Evolutionary conservation across 768 basidiomycete species (phyloP), one percentile per base, ranked within the genome.

Genomic region (Porpolomopsis calyptriformis): DNA sequence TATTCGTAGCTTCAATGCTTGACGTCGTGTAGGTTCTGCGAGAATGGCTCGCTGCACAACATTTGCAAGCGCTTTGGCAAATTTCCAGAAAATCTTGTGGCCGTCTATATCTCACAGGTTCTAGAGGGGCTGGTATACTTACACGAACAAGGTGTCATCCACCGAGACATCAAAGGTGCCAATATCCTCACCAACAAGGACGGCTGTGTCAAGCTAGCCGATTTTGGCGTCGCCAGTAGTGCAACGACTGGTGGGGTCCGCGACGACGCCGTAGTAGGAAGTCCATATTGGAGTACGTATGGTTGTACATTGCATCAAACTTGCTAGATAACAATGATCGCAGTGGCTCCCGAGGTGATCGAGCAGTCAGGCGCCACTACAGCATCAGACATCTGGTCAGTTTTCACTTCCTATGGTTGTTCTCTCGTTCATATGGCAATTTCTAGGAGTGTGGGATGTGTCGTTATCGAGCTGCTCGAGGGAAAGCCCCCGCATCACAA

Each of bases 121-220:
- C 74, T 99, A 24, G 87, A 94, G 56, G 96, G 96, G 1, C 73
- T 99, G 26, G 83, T 93, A 40, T 99, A 99, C 61, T 79, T 99
- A 16, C 96, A 99, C 59, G 94, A 98, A 54, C 94, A 98, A 69
- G 96, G 96, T 71, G 96, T 99, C 50, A 97, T 99, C 55, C 96
- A 99, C 62, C 77, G 96, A 25, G 96, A 99, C 57, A 98, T 99
- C 70, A 99, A 99, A 62, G 96, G 96, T 27, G 94, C 96, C 11
- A 99, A 99, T 53, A 96, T 99, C 58, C 71, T 99, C 37, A 97
- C 96, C 16, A 97, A 96, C 61, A 99, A 99, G 66, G 94, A 97
- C 67, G 96, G 96, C 5, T 85, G 83, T 18, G 93, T 99, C 49
- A 99, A 98, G 64, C 74, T 99, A n/a, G 96, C 96, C 10, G 96